Conservation (phyloP, 2,329 filamentous ascomycete species). For the Bipolaris bicolor region DNA sequence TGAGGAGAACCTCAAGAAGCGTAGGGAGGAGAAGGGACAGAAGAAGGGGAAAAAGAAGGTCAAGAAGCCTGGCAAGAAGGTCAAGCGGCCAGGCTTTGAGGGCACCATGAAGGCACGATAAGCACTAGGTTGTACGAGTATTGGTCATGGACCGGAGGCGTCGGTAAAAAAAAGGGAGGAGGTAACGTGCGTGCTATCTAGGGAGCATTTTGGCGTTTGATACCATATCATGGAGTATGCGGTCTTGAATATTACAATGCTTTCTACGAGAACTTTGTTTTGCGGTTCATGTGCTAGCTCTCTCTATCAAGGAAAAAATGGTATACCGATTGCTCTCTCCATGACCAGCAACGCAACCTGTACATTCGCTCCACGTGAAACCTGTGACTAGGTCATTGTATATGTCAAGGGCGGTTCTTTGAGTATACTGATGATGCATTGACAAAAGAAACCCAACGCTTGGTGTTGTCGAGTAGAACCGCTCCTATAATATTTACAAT, state of each 20-base stretch:
- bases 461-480: slow-evolving; percentile 23
- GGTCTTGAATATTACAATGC: slow-evolving; percentile 33
- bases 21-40: slow-evolving; percentile 78
- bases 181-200: slow-evolving; percentile 23
- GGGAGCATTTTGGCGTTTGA: slow-evolving; percentile 38
- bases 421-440: slow-evolving; percentile 14
- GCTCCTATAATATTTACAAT: slow-evolving; percentile 43
- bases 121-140: not conserved
- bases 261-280: slow-evolving; percentile 4
- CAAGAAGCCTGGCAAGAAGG: slow-evolving; percentile 61
- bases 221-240: slow-evolving; percentile 35
- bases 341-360: not conserved
- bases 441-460: slow-evolving; percentile 33
- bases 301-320: not conserved
- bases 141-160: not conserved
- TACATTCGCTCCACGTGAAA: not conserved
- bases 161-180: not conserved
- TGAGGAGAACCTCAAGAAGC: slow-evolving; percentile 66
- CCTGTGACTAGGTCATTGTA: not conserved
- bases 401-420: not conserved
- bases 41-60: slow-evolving; percentile 69
- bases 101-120: slow-evolving; percentile 67
- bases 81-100: slow-evolving; percentile 63
- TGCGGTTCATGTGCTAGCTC: not conserved
- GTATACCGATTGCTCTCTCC: not conserved